These are phyloP conservation scores for Aspergillus hortae DNA, from an alignment of 2,329 filamentous ascomycete genomes.

Conservation along the genomic window DNA sequence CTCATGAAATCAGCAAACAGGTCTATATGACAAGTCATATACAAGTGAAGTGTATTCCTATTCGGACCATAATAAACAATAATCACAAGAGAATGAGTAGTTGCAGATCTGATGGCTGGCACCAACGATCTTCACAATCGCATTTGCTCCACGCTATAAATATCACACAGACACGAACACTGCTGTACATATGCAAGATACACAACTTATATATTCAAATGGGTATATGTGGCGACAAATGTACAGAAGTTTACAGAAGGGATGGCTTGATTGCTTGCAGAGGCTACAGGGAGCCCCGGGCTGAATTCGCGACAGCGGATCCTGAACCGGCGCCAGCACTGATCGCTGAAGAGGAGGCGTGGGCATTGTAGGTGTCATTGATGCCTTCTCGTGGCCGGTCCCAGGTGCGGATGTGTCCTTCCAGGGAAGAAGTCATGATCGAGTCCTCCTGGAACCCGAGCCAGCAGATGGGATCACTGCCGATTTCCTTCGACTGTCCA, in stretches of 20 bases:
- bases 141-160: too few species aligned
- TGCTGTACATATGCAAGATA: not conserved
- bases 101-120: too few species aligned
- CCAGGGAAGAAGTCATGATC: slow-evolving; percentile 88
- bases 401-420: slow-evolving; percentile 76
- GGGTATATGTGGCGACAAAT: slow-evolving; percentile 14
- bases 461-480: slow-evolving; percentile 84
- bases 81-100: too few species aligned
- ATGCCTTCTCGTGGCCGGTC: slow-evolving; percentile 55
- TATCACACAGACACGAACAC: not conserved
- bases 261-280: not conserved
- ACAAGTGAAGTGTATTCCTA: too few species aligned
- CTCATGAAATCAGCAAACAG: too few species aligned
- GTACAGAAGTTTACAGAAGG: not conserved
- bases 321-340: slow-evolving; percentile 16
- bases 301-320: slow-evolving; percentile 12
- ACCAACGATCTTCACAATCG: too few species aligned
- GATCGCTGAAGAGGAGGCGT: slow-evolving; percentile 15
- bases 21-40: too few species aligned
- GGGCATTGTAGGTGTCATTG: slow-evolving; percentile 20
- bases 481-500: slow-evolving; percentile 71
- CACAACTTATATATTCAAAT: slow-evolving; percentile 4
- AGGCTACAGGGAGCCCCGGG: slow-evolving; percentile 15
- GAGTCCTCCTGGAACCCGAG: slow-evolving; percentile 89
- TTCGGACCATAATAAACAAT: too few species aligned